Percentiles rank a stretch among this genome's conserved stretches.
phyloP scores from a whole-genome alignment of 805 yeast genomes.

The Saccharomycopsis babjevae region DNA sequence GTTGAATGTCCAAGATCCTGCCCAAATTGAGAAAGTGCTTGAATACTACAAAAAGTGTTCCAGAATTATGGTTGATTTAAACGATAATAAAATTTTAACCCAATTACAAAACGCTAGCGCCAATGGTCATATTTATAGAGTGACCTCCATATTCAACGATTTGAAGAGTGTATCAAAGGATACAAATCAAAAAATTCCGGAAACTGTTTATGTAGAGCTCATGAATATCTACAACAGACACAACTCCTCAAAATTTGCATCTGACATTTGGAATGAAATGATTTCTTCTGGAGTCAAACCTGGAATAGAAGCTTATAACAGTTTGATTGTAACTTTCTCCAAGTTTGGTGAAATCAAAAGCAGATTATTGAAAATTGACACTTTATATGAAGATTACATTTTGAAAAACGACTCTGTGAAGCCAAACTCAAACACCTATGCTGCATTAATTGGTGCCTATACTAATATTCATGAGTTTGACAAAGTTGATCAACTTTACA shows the following conservation, averaged over 20 bases:
- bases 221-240: constrained; percentile 37
- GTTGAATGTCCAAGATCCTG: not conserved
- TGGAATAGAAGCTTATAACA: constrained; percentile 47
- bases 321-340: constrained; percentile 40
- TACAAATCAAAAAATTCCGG: constrained; percentile 29
- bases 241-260: constrained; percentile 29
- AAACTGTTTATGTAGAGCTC: constrained; percentile 31
- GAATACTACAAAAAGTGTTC: not conserved
- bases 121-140: constrained; percentile 16
- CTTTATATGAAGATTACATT: constrained; percentile 26
- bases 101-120: constrained; percentile 4
- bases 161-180: constrained; percentile 21
- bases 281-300: constrained; percentile 31
- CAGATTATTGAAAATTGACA: constrained; percentile 30
- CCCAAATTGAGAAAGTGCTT: not conserved
- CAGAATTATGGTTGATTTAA: not conserved
- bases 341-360: constrained; percentile 21
- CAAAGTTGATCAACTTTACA: constrained; percentile 32
- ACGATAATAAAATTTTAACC: not conserved
- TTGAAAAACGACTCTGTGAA: constrained; percentile 14
- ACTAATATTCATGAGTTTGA: constrained; percentile 34
- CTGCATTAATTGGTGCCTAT: constrained; percentile 38
- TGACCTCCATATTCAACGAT: constrained; percentile 17
- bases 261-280: constrained; percentile 43
- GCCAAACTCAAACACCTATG: constrained; percentile 40